A percentile compares a stretch with the other conserved stretches of the same genome.
Conservation (phyloP, 1,284 basidiomycete species). For the Rhodotorula sp. region DNA sequence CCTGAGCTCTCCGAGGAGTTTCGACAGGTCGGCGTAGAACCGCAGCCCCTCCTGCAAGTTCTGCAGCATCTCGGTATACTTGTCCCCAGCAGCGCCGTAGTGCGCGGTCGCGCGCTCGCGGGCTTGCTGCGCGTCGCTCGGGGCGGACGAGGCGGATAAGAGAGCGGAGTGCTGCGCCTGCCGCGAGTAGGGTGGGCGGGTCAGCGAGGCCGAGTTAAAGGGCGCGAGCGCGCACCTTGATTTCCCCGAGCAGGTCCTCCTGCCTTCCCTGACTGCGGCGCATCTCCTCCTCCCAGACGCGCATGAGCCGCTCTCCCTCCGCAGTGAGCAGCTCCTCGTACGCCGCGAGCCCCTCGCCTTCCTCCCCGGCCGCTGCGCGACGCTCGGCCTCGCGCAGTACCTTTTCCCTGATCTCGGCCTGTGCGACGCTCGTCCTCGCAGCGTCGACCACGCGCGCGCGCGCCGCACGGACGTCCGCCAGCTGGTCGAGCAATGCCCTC, state of each 20-base stretch:
- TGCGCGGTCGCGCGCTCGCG: background rate
- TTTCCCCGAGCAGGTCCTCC: constrained; percentile 9
- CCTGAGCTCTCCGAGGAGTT: constrained; percentile 9
- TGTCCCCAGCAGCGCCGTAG: background rate
- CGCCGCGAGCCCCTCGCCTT: constrained; percentile 60
- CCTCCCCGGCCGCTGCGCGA: constrained; percentile 24
- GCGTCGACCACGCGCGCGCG: constrained; percentile 67
- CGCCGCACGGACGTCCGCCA: constrained; percentile 70
- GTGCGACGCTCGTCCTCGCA: constrained; percentile 64
- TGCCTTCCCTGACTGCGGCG: background rate
- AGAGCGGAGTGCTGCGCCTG: background rate
- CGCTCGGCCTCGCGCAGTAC: constrained; percentile 68
- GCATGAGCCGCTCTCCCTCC: constrained; percentile 72
- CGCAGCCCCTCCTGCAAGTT: constrained; percentile 20
- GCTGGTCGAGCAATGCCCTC: constrained; percentile 73
- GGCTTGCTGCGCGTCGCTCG: background rate
- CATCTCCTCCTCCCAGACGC: constrained; percentile 1
- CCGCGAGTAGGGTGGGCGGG: too few species aligned
- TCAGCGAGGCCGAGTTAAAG: background rate
- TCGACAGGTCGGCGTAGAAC: constrained; percentile 18
- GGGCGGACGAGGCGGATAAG: too few species aligned
- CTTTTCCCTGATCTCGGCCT: constrained; percentile 73
- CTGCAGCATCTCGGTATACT: constrained; percentile 14
- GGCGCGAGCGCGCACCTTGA: background rate
- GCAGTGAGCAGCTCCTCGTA: constrained; percentile 80